Evolutionary conservation across 2,329 filamentous ascomycete species (phyloP).

Genomic region (Aspergillus sclerotialis): DNA sequence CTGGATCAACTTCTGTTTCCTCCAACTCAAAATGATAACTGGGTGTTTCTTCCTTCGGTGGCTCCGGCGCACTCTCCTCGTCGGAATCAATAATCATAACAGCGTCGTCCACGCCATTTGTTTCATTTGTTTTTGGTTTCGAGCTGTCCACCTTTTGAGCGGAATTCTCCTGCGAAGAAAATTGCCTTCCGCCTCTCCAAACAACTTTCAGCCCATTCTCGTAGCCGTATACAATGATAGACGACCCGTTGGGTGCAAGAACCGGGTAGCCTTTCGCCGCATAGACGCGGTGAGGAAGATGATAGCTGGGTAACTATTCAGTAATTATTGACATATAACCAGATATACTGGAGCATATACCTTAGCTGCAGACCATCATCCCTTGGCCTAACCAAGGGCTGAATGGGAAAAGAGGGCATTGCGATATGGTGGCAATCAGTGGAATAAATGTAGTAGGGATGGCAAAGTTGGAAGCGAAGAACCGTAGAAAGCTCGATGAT

Average conservation of each 20-base stretch:
- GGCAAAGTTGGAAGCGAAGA: slow-evolving; percentile 10
- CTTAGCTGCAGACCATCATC: slow-evolving; percentile 38
- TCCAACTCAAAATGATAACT: slow-evolving; percentile 44
- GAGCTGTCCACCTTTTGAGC: slow-evolving; percentile 18
- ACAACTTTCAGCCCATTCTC: slow-evolving; percentile 51
- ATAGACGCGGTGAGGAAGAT: slow-evolving; percentile 53
- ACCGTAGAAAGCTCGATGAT: slow-evolving; percentile 2
- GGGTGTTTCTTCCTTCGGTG: slow-evolving; percentile 12
- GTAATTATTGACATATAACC: slow-evolving; percentile 4
- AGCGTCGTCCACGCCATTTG: slow-evolving; percentile 30
- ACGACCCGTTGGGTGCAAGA: slow-evolving; percentile 54
- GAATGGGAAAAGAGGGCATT: slow-evolving; percentile 30
- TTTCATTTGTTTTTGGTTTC: slow-evolving; percentile 15
- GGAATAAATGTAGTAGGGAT: slow-evolving; percentile 11
- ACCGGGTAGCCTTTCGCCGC: slow-evolving; percentile 52
- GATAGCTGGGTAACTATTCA: slow-evolving; percentile 42
- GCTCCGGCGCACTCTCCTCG: slow-evolving; percentile 42
- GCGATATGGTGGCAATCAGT: slow-evolving; percentile 8
- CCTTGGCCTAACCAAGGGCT: slow-evolving; percentile 31
- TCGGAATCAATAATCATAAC: slow-evolving; percentile 53
- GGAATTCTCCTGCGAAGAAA: slow-evolving; percentile 29
- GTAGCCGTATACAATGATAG: slow-evolving; percentile 54
- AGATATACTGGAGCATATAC: slow-evolving; percentile 18
- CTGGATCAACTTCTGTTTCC: slow-evolving; percentile 50
- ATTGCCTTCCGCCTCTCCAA: slow-evolving; percentile 53